Base-by-base conservation (phyloP, 2,329 filamentous ascomycete genomes). In the Apiospora pterosperma region DNA sequence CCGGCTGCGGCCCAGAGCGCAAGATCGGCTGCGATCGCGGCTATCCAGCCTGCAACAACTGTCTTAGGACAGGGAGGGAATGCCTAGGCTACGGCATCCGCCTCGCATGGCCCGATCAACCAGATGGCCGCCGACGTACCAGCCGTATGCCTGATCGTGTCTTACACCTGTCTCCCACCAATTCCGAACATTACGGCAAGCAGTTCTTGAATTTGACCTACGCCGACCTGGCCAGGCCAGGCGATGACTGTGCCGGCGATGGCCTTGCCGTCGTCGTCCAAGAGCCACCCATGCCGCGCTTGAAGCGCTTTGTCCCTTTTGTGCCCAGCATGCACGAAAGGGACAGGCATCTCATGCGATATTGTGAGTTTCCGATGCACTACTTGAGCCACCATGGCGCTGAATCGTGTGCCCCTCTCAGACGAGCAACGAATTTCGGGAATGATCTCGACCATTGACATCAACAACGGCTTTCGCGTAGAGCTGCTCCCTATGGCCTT, bases 21-120 rank as follows among this genome's bases (percentile, higher is more conserved):
- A 83, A 83, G 69, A 79, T 83, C 65, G 80, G 80, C 55, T 83
- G 81, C 66, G 81, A 83, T 70, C 77, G 77, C 62, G 71, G 73
- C 16, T 72, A 78, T 28, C 81, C 81, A 4, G 67, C 70, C 25
- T 83, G 81, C 72, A 73, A 76, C 59, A 82, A 82, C 68, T 84
- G 81, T 67, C 71, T 73, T 16, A 75, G 77, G 25, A 78, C 80
- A 2, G 76, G 76, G 21, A 76, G 81, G 65, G 64, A 73, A 65
- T 83, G 81, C 68, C 65, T 77, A 63, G 80, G 81, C 48, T 84
- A 83, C 67, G 79, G 76, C 5, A 70, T 82, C 42, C 80, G 80
- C 44, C 77, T 84, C 5, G 75, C 78, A 6, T 84, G 81, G 81
- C 80, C 81, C 10, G 81, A 82, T 66, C 78, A 78, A 63, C 74